phyloP scores from a whole-genome alignment of 1,284 basidiomycete genomes.

The Apiotrichum veenhuisii region DNA sequence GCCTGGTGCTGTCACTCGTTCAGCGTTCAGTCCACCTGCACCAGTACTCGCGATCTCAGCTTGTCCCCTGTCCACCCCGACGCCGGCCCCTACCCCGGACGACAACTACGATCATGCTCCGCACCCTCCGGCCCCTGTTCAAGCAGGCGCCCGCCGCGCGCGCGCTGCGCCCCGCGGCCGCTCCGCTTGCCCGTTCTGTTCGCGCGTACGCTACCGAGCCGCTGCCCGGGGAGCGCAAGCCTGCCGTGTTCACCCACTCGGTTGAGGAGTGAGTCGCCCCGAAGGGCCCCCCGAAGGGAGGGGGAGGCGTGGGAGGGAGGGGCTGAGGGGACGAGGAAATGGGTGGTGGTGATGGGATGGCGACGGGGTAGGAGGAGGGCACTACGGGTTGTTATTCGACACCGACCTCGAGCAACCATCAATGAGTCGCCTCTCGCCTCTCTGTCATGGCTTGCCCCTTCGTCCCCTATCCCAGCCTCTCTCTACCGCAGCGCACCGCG shows the following conservation, averaged over 20 bases:
- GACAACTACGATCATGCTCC: slow-evolving; percentile 32
- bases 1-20: neutral
- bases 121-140: slow-evolving; percentile 40
- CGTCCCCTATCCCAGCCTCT: too few relatives aligned
- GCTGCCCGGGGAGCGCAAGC: slow-evolving; percentile 11
- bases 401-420: too few relatives aligned
- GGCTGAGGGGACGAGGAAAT: too few relatives aligned
- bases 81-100: neutral
- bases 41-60: neutral
- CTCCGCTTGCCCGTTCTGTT: slow-evolving; percentile 15
- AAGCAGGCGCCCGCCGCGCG: slow-evolving; percentile 26
- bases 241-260: slow-evolving; percentile 39
- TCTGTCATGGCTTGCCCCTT: too few relatives aligned
- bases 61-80: neutral
- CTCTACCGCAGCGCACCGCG: too few relatives aligned
- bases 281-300: neutral
- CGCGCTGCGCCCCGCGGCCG: slow-evolving; percentile 30
- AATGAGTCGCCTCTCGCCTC: too few relatives aligned
- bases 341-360: too few relatives aligned
- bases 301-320: neutral
- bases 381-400: too few relatives aligned
- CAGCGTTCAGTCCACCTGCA: too few relatives aligned
- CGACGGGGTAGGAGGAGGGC: too few relatives aligned
- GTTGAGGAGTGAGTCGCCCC: slow-evolving; percentile 47
- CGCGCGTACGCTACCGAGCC: slow-evolving; percentile 7